Evolutionary conservation across 441 rosid genomes (phyloP), one percentile per base, ranked within the genome.

Genomic region (Populus hybrid): DNA sequence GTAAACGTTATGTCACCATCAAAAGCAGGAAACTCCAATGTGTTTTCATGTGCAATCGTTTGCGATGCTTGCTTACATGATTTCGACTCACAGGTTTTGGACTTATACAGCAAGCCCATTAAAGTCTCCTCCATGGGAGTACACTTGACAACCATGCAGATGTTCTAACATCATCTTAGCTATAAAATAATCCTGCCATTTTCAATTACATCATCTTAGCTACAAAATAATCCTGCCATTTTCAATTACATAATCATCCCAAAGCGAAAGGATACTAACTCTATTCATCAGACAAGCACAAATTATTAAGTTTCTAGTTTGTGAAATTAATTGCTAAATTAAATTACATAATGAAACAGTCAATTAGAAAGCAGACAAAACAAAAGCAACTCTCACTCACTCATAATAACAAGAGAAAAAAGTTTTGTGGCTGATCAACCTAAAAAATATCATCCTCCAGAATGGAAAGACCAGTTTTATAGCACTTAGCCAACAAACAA

Each of bases 401-500:
- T 98, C 98, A 74, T 96, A 96, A 79, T 94, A 96, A 79, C 95
- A 90, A 96, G 75, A 93, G 97, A 82, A 86, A 94, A 86, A 93
- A 83, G 24, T 94, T 98, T 75, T 89, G 91, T 2, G 97, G 98
- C 80, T 86, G 97, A 82, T 90, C 95, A 87, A 96, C 88, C 85
- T 96, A 98, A 78, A 89, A 82, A 79, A 92, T 88, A 79, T 93
- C 93, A 83, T 96, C 97, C 84, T 88, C 94, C 78, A 94, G 82
- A 78, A 94, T 69, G 35, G 98, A 88, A 81, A 90, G 84, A 70
- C 96, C 99, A 72, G 87, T 79, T 86, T 90, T 92, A 70, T 96
- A 94, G 83, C 86, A 85, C 84, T 88, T 93, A 1, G 98, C 82
- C 86, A 79, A 83, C 81, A 96, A 82, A 84, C 99, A 93, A 74